Conservation (phyloP, 345 rosid genomes). For the Schrenkiella parvula region DNA sequence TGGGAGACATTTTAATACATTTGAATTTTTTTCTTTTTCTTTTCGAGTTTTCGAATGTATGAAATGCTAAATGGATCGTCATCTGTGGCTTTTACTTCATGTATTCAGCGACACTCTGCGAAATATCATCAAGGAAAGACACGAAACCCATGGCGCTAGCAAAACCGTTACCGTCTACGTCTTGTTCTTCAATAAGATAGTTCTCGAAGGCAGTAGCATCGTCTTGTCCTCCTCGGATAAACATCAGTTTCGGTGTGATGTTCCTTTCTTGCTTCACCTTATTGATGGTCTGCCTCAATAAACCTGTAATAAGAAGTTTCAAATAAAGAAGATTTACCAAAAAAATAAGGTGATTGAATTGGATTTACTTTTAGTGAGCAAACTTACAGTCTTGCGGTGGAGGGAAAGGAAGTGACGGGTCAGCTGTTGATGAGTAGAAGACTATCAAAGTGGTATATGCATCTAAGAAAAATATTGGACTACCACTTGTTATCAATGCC, state of each 20-base stretch:
- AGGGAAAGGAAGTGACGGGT: constrained; percentile 81
- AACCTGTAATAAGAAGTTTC: constrained; percentile 41
- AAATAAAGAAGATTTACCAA: neutral
- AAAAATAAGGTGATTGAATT: neutral
- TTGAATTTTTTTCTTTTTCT: no score
- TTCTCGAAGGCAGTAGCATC: constrained; percentile 82
- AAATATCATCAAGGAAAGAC: constrained; percentile 83
- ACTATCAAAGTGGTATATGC: constrained; percentile 87
- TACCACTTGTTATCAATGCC: constrained; percentile 83
- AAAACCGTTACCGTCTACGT: constrained; percentile 83
- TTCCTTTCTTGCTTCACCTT: constrained; percentile 84
- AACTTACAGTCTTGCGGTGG: constrained; percentile 95
- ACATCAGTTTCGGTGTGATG: constrained; percentile 79
- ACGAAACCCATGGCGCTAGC: constrained; percentile 88
- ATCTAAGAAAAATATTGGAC: constrained; percentile 95
- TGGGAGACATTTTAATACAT: neutral
- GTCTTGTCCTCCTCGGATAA: constrained; percentile 77
- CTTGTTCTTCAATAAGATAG: constrained; percentile 95
- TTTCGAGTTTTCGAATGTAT: neutral
- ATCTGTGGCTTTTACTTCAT: constrained; percentile 47
- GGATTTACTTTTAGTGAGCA: neutral
- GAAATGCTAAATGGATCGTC: neutral
- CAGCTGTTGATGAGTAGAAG: constrained; percentile 87
- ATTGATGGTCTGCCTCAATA: constrained; percentile 72
- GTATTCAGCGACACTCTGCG: constrained; percentile 76